phyloP scores from a whole-genome alignment of 306 rosid genomes.

The Pyrus betulifolia region DNA sequence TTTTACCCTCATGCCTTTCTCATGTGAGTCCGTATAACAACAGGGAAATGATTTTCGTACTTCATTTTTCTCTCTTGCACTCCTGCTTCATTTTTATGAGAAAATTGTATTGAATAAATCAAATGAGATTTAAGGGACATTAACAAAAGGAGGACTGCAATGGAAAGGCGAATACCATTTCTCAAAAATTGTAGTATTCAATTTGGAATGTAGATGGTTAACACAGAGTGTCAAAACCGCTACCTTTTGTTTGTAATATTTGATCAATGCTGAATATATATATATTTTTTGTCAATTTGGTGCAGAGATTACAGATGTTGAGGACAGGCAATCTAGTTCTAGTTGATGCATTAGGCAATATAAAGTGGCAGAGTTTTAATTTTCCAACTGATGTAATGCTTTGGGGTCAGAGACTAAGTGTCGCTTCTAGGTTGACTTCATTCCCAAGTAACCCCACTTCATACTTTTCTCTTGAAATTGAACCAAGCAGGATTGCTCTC shows the following conservation, averaged over 20 bases:
- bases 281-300: background rate
- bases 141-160: background rate
- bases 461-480: constrained; percentile 66
- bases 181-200: background rate
- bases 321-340: constrained; percentile 69
- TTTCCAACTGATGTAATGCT: constrained; percentile 85
- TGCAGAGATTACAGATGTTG: constrained; percentile 55
- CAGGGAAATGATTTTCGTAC: no score
- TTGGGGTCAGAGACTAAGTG: constrained; percentile 72
- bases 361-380: constrained; percentile 95
- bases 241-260: background rate
- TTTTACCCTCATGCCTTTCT: background rate
- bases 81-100: no score
- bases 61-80: no score
- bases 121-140: background rate
- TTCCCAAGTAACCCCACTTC: constrained; percentile 40
- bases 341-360: constrained; percentile 35
- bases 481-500: constrained; percentile 49
- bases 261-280: background rate
- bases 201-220: background rate
- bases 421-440: constrained; percentile 68
- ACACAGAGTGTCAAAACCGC: background rate
- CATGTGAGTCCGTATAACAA: no score
- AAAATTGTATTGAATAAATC: background rate
- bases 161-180: background rate